Conservation (phyloP, 768 basidiomycete genomes). For the Pleurotus citrinopileatus region DNA sequence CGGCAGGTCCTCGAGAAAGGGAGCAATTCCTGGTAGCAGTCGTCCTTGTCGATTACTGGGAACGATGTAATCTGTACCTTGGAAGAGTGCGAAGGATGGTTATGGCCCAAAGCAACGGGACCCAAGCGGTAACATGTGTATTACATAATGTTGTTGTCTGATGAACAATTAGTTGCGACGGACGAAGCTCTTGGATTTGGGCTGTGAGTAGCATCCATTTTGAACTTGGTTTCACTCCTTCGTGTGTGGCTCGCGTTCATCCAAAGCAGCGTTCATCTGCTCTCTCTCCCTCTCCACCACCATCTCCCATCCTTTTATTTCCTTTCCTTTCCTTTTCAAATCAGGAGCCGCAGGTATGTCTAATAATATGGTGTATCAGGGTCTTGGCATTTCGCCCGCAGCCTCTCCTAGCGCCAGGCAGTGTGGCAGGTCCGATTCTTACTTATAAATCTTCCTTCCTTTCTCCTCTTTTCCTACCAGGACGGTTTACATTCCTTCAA, state of each 20-base stretch:
- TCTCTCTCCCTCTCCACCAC: neutral
- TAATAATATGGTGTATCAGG: slow-evolving; percentile 7
- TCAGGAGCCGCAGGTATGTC: slow-evolving; percentile 8
- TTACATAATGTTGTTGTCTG: neutral
- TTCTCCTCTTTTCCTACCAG: slow-evolving; percentile 4
- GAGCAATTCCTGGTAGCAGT: neutral
- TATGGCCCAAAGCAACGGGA: neutral
- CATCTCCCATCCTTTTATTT: neutral
- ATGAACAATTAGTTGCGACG: neutral
- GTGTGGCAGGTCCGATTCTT: slow-evolving; percentile 6
- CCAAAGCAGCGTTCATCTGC: neutral
- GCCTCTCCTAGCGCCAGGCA: neutral
- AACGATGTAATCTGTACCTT: neutral
- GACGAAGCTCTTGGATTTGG: too few relatives aligned
- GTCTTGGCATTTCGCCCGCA: slow-evolving; percentile 6
- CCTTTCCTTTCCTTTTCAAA: neutral
- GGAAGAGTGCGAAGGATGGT: too few relatives aligned
- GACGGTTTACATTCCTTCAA: slow-evolving; percentile 22
- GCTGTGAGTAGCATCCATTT: too few relatives aligned
- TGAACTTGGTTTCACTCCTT: neutral
- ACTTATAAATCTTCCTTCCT: slow-evolving; percentile 10
- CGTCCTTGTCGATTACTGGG: neutral
- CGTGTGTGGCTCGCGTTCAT: neutral
- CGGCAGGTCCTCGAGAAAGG: too few relatives aligned
- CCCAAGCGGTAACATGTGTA: too few relatives aligned